Evolutionary conservation across 306 rosid species (phyloP).

Genomic region (Cicer chorassanicum): DNA sequence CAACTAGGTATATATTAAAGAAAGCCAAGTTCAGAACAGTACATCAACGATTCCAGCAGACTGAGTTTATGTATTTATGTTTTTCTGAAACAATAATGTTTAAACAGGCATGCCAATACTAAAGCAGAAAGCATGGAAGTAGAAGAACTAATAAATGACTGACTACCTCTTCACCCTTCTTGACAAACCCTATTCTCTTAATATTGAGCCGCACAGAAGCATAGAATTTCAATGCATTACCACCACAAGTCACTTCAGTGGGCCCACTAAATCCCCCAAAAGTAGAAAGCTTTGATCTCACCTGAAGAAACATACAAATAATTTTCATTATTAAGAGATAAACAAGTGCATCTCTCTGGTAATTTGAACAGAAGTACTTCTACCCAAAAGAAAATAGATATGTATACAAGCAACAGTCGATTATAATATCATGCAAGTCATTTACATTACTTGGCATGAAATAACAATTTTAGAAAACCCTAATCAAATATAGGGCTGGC

Average conservation of each 20-base stretch:
- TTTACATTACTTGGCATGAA: background rate
- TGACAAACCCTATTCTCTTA: slow-evolving; percentile 66
- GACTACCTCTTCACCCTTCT: slow-evolving; percentile 91
- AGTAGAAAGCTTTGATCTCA: slow-evolving; percentile 80
- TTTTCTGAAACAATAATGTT: slow-evolving; percentile 15
- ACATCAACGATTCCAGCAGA: slow-evolving; percentile 24
- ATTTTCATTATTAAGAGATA: slow-evolving; percentile 24
- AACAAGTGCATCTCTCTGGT: background rate
- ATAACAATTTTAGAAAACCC: slow-evolving; percentile 1
- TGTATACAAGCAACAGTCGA: background rate
- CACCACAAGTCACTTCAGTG: slow-evolving; percentile 87
- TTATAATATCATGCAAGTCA: slow-evolving; percentile 15
- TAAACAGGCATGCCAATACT: slow-evolving; percentile 28
- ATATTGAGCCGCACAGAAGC: slow-evolving; percentile 89
- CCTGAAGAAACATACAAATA: slow-evolving; percentile 53
- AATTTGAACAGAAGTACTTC: slow-evolving; percentile 31
- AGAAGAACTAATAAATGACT: slow-evolving; percentile 28
- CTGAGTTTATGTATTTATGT: slow-evolving; percentile 5
- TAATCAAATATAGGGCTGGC: slow-evolving; percentile 1
- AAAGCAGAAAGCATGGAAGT: slow-evolving; percentile 5
- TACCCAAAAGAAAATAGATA: background rate
- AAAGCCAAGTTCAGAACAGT: slow-evolving; percentile 22
- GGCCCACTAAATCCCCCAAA: slow-evolving; percentile 95
- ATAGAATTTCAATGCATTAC: slow-evolving; percentile 90
- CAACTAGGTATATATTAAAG: slow-evolving; percentile 14